Evolutionary conservation across 192 early-diverging fungal genomes (phyloP), one percentile per base, ranked within the genome.

Genomic region (Podila epicladia): DNA sequence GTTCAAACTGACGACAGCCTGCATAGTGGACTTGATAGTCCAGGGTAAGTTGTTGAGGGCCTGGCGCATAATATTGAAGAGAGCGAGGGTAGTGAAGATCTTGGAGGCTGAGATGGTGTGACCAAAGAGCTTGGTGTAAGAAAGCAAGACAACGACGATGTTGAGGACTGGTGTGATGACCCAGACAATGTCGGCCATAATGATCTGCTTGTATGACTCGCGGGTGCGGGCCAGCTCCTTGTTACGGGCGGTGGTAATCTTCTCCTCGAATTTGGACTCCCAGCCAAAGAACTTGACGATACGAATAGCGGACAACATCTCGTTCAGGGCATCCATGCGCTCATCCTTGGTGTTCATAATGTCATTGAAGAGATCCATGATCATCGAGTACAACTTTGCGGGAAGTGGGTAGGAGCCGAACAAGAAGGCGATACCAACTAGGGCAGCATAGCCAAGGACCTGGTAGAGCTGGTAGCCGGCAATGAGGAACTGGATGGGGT

Each of bases 211-310:
- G 62, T 90, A 83, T 12, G 86, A 80, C 32, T 75, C 71, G 37
- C 84, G 83, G 35, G 92, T 82, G 24, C 82, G 82, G 13, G 64
- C 74, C 6, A 94, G 82, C 83, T 95, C 93, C 19, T 75, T 82
- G 13, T 89, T 83, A 35, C 93, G 88, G 31, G 90, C 87, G 7
- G 69, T 83, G 6, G 88, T 83, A 20, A 98, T 86, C 50, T 90
- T 87, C 26, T 88, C 84, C 26, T 90, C 73, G 78, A 98, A 95
- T 48, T 88, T 85, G 58, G 79, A 48, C 83, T 95, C 91, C 95
- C 95, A 96, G 38, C 92, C 93, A 82, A 95, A 95, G 64, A 98
- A 90, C 83, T 99, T 99, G 67, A 99, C 91, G 50, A 98, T 94
- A 32, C 95, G 89, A 55, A 99, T 97, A 35, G 95, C 96, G 0